phyloP scores from a whole-genome alignment of 805 yeast genomes.

The Starmerella lactis-condensi region DNA sequence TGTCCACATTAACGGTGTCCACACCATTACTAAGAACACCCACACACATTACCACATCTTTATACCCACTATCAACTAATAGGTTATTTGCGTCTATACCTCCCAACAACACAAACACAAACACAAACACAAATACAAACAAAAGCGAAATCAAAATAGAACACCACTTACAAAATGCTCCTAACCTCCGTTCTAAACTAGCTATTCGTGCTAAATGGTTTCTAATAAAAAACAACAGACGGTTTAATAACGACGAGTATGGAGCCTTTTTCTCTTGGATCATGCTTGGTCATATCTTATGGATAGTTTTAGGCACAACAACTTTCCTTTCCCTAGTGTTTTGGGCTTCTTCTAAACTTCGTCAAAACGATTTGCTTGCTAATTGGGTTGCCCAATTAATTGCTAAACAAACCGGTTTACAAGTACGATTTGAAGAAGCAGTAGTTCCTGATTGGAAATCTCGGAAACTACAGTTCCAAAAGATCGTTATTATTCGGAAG shows the following conservation, averaged over 20 bases:
- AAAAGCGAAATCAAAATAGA: too few species aligned
- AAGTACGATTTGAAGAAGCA: slow-evolving; percentile 81
- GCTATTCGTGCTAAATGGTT: slow-evolving; percentile 49
- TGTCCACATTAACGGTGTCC: too few species aligned
- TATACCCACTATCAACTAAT: too few species aligned
- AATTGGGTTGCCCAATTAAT: slow-evolving; percentile 60
- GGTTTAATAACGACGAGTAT: slow-evolving; percentile 81
- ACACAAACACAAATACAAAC: too few species aligned
- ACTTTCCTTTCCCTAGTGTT: slow-evolving; percentile 71
- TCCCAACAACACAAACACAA: too few species aligned
- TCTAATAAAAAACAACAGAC: slow-evolving; percentile 54
- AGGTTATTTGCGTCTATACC: too few species aligned
- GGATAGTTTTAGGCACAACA: slow-evolving; percentile 75
- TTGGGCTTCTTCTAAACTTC: slow-evolving; percentile 60
- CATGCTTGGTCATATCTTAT: slow-evolving; percentile 63
- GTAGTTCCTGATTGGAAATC: slow-evolving; percentile 87
- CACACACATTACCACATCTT: too few species aligned
- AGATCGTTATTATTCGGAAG: slow-evolving; percentile 69
- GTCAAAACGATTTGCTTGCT: slow-evolving; percentile 80
- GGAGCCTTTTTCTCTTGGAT: slow-evolving; percentile 86
- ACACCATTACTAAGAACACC: too few species aligned
- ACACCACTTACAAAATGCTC: too few species aligned
- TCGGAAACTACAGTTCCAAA: slow-evolving; percentile 65
- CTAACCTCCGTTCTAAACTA: too few species aligned
- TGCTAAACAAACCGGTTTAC: slow-evolving; percentile 63